Percentiles rank a stretch among this genome's conserved stretches.
These are phyloP conservation scores for Yarrowia deformans DNA, from an alignment of 805 yeast species.

Conservation along the genomic window DNA sequence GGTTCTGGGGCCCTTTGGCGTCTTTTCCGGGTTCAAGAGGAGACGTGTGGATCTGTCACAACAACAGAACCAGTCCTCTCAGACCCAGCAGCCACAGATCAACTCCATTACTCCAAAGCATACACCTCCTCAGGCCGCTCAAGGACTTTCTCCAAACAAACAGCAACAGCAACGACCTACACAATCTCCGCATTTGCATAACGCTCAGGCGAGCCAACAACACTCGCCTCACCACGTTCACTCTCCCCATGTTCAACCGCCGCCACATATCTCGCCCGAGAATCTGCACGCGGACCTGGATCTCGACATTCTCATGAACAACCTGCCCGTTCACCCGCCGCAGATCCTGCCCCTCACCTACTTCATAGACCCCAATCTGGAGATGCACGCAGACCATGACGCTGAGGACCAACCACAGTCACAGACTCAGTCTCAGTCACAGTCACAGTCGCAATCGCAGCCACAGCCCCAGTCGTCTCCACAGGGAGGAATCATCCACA, in stretches of 20 bases:
- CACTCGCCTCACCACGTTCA: not conserved
- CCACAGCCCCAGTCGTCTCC: slow-evolving; percentile 1
- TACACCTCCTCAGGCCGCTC: not conserved
- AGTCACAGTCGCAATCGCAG: no score
- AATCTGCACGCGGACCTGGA: slow-evolving; percentile 13
- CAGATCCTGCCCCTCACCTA: slow-evolving; percentile 19
- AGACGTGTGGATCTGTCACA: not conserved
- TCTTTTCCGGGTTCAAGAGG: slow-evolving; percentile 60
- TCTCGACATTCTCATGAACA: slow-evolving; percentile 28
- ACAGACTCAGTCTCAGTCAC: no score
- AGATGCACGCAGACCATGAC: slow-evolving; percentile 2
- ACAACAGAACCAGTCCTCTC: not conserved
- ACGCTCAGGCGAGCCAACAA: not conserved
- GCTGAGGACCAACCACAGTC: no score
- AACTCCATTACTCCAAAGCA: slow-evolving; percentile 29
- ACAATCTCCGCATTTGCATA: slow-evolving; percentile 8
- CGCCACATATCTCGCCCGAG: slow-evolving; percentile 6
- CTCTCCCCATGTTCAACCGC: not conserved
- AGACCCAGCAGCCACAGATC: slow-evolving; percentile 1
- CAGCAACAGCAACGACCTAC: not conserved
- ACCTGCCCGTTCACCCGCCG: slow-evolving; percentile 28
- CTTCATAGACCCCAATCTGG: slow-evolving; percentile 28
- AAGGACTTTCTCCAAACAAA: not conserved
- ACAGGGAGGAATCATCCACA: slow-evolving; percentile 20
- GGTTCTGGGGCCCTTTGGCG: slow-evolving; percentile 82